Base-by-base conservation (phyloP, 495 filamentous ascomycete genomes). In the Evernia prunastri region DNA sequence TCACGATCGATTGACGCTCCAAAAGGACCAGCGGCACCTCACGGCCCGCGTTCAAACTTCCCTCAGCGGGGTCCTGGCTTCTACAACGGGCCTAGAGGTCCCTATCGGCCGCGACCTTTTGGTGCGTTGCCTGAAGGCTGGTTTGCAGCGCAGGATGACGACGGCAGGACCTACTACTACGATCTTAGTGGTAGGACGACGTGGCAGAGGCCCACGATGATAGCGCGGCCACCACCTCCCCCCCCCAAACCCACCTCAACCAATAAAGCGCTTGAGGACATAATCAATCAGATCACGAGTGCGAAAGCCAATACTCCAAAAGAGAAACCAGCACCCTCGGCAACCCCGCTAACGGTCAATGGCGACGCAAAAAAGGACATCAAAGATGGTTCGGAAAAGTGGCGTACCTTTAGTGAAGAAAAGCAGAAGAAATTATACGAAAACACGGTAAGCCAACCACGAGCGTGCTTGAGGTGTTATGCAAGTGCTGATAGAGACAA, bases 391-490 rank as follows among this genome's bases (percentile, higher is more conserved):
- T 74, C 73, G 42, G 90, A 94, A 62, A 92, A 89, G 73, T 97
- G 92, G 92, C 82, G 85, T 67, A 86, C 81, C 69, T 82, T 87
- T 61, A 79, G 86, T 23, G 77, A 89, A 66, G 91, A 96, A 60
- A 96, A 96, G 74, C 87, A 91, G 73, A 93, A 90, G 82, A 95
- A 90, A 76, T 78, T 95, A 5, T 97, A 96, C 67, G 91, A 96
- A 72, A 91, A 91, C 70, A 93, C 92, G 23, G 91, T 94, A 79
- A 71, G 87, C 73, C 63, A 13, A 57, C 49, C 15, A 43, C 8
- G 20, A 15, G 45, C 40, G 40, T 7, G 23, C 35, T 31, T 56
- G 3, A 27, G 8, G 23, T 58, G 9, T 31, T 51, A 23, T 35
- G 25, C 27, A n/a, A 15, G 31, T 29, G 56, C 62, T 69, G 15